Conservation (phyloP, 2,329 filamentous ascomycete genomes). For the Alternaria triticina region DNA sequence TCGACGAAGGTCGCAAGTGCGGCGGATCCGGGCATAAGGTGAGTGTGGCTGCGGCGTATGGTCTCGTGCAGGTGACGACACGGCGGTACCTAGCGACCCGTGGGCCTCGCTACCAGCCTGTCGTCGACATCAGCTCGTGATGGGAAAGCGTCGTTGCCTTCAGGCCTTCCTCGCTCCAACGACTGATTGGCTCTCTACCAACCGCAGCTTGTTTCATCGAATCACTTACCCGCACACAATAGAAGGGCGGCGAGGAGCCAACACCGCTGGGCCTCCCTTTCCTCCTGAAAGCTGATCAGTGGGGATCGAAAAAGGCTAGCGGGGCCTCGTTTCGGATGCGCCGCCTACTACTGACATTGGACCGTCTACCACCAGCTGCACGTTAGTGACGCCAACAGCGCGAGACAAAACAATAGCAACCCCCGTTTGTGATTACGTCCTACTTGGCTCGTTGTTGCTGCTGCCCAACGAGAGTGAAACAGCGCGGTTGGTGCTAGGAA, state of each 20-base stretch:
- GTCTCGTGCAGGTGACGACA: slow-evolving; percentile 5
- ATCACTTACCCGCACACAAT: slow-evolving; percentile 4
- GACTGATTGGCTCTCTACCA: slow-evolving; percentile 16
- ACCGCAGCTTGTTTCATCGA: slow-evolving; percentile 18
- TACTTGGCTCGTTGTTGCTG: neutral
- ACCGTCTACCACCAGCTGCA: slow-evolving; percentile 3
- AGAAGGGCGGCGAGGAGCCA: slow-evolving; percentile 8
- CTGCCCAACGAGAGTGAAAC: neutral
- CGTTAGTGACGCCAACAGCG: neutral
- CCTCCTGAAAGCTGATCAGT: slow-evolving; percentile 12
- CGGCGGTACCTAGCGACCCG: slow-evolving; percentile 4
- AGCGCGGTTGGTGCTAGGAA: neutral
- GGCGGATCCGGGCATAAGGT: slow-evolving; percentile 13
- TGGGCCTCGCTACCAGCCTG: slow-evolving; percentile 15
- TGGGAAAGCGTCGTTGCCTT: slow-evolving; percentile 13
- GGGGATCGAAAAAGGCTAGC: slow-evolving; percentile 5
- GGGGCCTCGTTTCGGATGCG: slow-evolving; percentile 18
- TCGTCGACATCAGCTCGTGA: slow-evolving; percentile 13
- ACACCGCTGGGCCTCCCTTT: slow-evolving; percentile 1
- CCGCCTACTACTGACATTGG: slow-evolving; percentile 1
- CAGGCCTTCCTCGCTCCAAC: neutral
- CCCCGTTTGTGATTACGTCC: neutral
- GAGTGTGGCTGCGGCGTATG: slow-evolving; percentile 14
- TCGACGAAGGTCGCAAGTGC: slow-evolving; percentile 1
- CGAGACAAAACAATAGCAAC: slow-evolving; percentile 1